Base-by-base conservation (phyloP, 257 asterid genomes). In the Euphrasia confusa region DNA sequence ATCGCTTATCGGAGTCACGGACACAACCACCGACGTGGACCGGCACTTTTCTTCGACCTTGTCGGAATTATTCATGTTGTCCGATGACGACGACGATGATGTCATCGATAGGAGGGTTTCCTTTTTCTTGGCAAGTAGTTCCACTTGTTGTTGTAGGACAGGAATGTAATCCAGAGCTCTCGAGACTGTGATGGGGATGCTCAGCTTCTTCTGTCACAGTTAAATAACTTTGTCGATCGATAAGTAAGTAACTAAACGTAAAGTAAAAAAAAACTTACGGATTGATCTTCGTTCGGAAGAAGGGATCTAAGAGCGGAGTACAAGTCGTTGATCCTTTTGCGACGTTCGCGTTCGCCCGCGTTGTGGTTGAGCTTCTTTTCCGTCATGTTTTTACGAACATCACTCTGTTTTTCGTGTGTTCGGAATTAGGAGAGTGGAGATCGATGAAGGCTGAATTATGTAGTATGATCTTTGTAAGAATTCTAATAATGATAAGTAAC, bases 321-420 rank as follows among this genome's bases (percentile, higher is more conserved):
- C 77, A 90, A 59, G 58, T 68, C 11, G 60, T 83, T 90, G 14
- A 90, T 83, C 2, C 58, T 79, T 56, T 79, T 81, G 10, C 97
- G 92, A 11, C 95, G 95, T 33, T 86, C 85, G 0, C 97, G 82
- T 59, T 89, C 97, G 11, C 84, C 81, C 1, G 95, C 95, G 53
- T 89, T 89, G 50, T 89, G 97, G 70, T 83, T 79, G 42, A 83
- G 72, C 78, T 84, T 86, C 83, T 21, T 21, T 21, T 80, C 86
- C 2, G 60, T 76, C 30, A 4, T 64, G 39, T 66, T 61, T 32
- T 69, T 15, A 6, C 52, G 7, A 39, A 56, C 42, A 62, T 14
- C 2, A 58, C 21, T 4, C 39, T 54, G 10, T 72, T 63, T 8
- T 61, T 48, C 56, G 49, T 6, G 68, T 7, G 37, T 4, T 7